Conservation (phyloP, 805 yeast genomes). For the Starmerella stellata region DNA sequence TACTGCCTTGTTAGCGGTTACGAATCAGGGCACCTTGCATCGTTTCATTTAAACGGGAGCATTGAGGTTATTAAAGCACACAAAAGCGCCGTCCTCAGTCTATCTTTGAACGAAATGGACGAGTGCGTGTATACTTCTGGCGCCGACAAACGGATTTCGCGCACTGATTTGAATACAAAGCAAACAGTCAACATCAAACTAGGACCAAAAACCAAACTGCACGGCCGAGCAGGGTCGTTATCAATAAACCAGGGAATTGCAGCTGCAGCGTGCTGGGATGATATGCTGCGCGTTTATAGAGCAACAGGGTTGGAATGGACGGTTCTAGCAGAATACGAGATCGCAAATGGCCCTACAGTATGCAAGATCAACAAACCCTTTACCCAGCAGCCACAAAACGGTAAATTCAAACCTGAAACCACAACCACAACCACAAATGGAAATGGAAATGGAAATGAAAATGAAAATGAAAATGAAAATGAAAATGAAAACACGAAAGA, state of each 20-base stretch:
- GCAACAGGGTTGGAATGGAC: constrained; percentile 1
- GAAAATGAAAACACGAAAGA: too few relatives aligned
- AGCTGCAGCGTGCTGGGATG: constrained; percentile 28
- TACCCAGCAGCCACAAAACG: too few relatives aligned
- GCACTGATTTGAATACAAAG: constrained; percentile 12
- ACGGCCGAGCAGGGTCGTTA: constrained; percentile 7
- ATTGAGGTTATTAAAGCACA: constrained; percentile 14
- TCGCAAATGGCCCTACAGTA: too few relatives aligned
- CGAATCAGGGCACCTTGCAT: constrained; percentile 49
- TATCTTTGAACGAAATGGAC: constrained; percentile 11
- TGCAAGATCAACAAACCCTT: too few relatives aligned
- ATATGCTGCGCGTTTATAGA: constrained; percentile 22
- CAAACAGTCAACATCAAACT: neutral
- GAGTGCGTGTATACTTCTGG: constrained; percentile 20
- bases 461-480: neutral
- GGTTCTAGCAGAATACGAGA: too few relatives aligned
- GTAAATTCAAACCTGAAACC: too few relatives aligned
- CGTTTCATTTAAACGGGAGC: constrained; percentile 14
- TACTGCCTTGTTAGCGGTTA: constrained; percentile 37
- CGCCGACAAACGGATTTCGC: constrained; percentile 18
- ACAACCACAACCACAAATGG: too few relatives aligned
- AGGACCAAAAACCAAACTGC: constrained; percentile 6
- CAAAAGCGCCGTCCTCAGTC: constrained; percentile 21
- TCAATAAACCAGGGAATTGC: constrained; percentile 2
- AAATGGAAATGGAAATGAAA: too few relatives aligned